Evolutionary conservation across 495 filamentous ascomycete genomes (phyloP), one percentile per base, ranked within the genome.

Genomic region (Lepidopterella palustris): DNA sequence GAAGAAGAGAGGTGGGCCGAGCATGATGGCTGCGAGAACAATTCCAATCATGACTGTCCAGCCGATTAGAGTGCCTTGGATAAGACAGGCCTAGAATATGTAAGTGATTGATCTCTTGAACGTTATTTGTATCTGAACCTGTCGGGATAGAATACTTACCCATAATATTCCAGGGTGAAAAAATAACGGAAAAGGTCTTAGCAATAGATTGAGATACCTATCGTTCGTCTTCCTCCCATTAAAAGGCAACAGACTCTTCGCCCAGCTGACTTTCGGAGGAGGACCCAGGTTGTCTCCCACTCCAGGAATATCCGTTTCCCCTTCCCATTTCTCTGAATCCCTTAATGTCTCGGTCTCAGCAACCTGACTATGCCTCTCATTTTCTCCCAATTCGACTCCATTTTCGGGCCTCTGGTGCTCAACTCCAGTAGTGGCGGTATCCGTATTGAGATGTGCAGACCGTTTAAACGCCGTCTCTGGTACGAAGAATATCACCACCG

Each of bases 1-100:
- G 75, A 92, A 96, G 78, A 81, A 92, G 25, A 91, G 77, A 0
- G 92, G 92, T 2, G 87, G 83, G 8, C 83, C 81, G 24, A 92
- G 76, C 73, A 95, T 92, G 57, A 96, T 85, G 53, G 83, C 84
- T 8, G 88, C 90, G 24, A 96, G 74, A 55, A 93, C 83, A 25
- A 96, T 87, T 49, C 91, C 91, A 53, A 97, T 93, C 68, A 97
- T 86, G 6, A 96, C 92, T 3, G 90, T 91, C 92, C 92, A 97
- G 59, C 92, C 92, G 61, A 97, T 95, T 59, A 96, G 78, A 1
- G 88, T 82, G 11, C 91, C 91, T 79, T 97, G 92, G 45, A 89
- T 95, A 1, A 97, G 76, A 69, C 87, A 92, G 9, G 88, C 90
- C 62, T 64, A 32, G 6, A 40, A 10, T n/a, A 6, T 31, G 23